Conservation (phyloP, 768 basidiomycete species). For the Macrolepiota fuliginosa region DNA sequence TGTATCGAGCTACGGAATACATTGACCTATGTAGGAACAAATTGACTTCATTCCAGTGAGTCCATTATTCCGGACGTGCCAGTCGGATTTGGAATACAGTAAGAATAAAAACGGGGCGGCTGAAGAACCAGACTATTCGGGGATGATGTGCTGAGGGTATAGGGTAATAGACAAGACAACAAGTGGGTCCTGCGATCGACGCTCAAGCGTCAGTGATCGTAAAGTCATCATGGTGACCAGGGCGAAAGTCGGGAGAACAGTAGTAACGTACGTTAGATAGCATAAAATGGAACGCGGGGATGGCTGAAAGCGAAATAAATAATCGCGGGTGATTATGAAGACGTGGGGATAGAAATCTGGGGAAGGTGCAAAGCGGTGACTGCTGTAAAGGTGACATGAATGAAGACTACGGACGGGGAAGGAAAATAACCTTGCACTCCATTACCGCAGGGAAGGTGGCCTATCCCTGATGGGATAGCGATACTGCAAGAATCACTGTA, state of each 20-base stretch:
- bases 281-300: slow-evolving; percentile 4
- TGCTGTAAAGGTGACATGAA: slow-evolving; percentile 17
- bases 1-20: neutral
- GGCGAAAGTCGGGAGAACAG: slow-evolving; percentile 4
- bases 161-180: slow-evolving; percentile 6
- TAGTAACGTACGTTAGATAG: slow-evolving; percentile 2
- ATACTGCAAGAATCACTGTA: slow-evolving; percentile 69
- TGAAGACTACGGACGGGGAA: slow-evolving; percentile 47
- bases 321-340: neutral
- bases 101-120: slow-evolving; percentile 6
- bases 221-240: slow-evolving; percentile 1
- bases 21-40: neutral
- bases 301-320: neutral
- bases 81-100: slow-evolving; percentile 4
- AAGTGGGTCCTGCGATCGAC: slow-evolving; percentile 1
- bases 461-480: slow-evolving; percentile 45
- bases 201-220: neutral
- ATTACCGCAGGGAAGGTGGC: slow-evolving; percentile 75
- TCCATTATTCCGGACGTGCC: neutral
- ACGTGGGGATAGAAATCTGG: neutral
- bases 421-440: slow-evolving; percentile 73
- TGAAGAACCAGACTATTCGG: neutral
- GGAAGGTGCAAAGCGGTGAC: neutral
- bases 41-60: neutral
- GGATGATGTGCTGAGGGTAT: slow-evolving; percentile 3